Conservation (phyloP, 179 eudicot species). For the Silene vulgaris region DNA sequence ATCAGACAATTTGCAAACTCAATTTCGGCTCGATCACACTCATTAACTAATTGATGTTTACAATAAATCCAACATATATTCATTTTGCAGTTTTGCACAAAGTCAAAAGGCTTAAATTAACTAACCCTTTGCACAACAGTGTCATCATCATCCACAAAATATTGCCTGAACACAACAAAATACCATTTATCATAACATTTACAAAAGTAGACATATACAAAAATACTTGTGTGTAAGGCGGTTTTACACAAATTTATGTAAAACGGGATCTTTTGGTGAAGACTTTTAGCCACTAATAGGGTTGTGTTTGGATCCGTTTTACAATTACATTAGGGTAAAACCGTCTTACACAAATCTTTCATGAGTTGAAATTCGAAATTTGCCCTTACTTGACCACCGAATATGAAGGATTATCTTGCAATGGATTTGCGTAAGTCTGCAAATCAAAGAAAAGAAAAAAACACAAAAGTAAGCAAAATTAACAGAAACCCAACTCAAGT, state of each 20-base stretch:
- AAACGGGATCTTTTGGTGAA: too few relatives aligned
- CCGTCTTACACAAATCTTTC: slow-evolving; percentile 1
- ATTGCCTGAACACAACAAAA: slow-evolving; percentile 48
- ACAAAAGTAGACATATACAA: slow-evolving; percentile 1
- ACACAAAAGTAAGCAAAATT: not conserved
- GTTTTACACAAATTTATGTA: too few relatives aligned
- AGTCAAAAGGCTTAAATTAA: slow-evolving; percentile 8
- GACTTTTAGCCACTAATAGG: too few relatives aligned
- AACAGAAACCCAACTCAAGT: slow-evolving; percentile 7
- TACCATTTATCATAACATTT: not conserved
- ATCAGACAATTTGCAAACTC: slow-evolving; percentile 16
- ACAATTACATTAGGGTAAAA: too few relatives aligned
- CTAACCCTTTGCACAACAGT: slow-evolving; percentile 67
- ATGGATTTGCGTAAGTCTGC: slow-evolving; percentile 68
- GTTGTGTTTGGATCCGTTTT: too few relatives aligned
- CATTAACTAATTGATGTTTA: not conserved
- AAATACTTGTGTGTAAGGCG: too few relatives aligned
- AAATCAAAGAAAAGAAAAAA: slow-evolving; percentile 11
- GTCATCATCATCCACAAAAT: slow-evolving; percentile 69
- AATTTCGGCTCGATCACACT: slow-evolving; percentile 14
- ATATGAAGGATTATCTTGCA: slow-evolving; percentile 71
- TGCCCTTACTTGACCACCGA: slow-evolving; percentile 56
- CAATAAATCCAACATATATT: not conserved
- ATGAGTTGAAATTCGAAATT: slow-evolving; percentile 10
- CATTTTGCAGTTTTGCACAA: slow-evolving; percentile 11